These are phyloP conservation scores for Benincasa hispida DNA, from an alignment of 306 rosid genomes.

Conservation along the genomic window DNA sequence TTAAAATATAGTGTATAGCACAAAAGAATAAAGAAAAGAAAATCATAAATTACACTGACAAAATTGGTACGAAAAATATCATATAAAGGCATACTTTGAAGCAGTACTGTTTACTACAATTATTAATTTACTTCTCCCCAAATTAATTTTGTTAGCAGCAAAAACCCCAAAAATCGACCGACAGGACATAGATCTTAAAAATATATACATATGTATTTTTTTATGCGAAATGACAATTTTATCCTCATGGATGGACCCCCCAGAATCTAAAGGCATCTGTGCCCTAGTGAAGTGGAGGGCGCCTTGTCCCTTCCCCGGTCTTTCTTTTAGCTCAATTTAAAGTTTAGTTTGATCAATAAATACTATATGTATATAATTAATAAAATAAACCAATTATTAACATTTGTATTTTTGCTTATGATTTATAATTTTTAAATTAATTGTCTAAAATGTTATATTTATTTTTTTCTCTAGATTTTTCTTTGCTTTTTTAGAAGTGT, in stretches of 20 bases:
- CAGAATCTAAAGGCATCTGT: constrained; percentile 20
- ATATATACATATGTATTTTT: neutral
- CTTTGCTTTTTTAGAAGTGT: no score
- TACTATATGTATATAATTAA: no score
- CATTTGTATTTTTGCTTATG: no score
- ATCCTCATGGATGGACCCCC: constrained; percentile 15
- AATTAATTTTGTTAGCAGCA: neutral
- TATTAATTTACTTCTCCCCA: neutral
- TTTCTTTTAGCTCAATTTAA: no score
- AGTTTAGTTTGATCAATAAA: no score
- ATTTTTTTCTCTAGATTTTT: no score
- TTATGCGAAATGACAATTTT: neutral
- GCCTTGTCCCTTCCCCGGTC: neutral
- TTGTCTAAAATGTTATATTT: no score
- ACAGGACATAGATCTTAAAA: constrained; percentile 1
- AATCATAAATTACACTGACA: neutral
- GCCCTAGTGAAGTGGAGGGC: neutral
- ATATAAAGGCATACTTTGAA: neutral
- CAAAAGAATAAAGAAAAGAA: neutral
- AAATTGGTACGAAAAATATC: neutral
- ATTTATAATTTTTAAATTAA: no score
- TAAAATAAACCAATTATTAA: no score
- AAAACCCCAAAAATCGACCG: constrained; percentile 1
- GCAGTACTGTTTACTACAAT: neutral
- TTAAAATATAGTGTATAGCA: neutral